Base-by-base conservation (phyloP, 805 yeast genomes). In the Barnettozyma vustinii region DNA sequence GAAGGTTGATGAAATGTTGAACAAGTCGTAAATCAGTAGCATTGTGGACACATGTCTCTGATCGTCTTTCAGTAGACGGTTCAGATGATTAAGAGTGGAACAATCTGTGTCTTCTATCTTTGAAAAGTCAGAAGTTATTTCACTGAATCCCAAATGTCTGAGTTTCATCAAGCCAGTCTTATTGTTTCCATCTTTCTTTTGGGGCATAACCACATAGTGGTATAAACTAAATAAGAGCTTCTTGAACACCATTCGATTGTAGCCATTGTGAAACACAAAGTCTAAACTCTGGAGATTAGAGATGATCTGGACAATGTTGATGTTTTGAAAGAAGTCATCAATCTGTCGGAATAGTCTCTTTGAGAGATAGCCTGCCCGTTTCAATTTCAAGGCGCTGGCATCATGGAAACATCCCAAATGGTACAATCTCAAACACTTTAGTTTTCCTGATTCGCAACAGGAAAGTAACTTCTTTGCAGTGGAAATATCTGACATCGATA, bases 401-500 rank as follows among this genome's bases (percentile, higher is more conserved):
- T 21, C 37, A 37, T 25, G 9, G 9, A 35, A 25, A 37, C 55
- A 49, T 3, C 43, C 41, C 7, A 52, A n/a, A 46, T 52, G 51
- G 12, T 43, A 32, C 13, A 52, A n/a, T 3, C 42, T 48, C 20
- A 52, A 36, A 2, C 20, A n/a, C 35, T 25, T 44, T 36, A 52
- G 20, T 19, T 18, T 39, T 3, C 15, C 15, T 3, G 40, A 13
- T 12, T 45, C 43, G 37, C 48, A 52, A 16, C 19, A 18, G n/a
- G 37, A 20, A 19, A 50, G n/a, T 4, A 48, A n/a, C 35, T 44
- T 50, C 30, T 40, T 35, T 3, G 45, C 15, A 12, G 36, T n/a
- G 2, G 32, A 37, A 9, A 49, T 39, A 37, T 52, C 56, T 16
- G 44, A 18, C 19, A 50, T 45, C 1, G 52, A 50, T n/a, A 52